These are phyloP conservation scores for Pseudonitzschia multistriata DNA, from an alignment of 108 stramenopile species.

Conservation along the genomic window DNA sequence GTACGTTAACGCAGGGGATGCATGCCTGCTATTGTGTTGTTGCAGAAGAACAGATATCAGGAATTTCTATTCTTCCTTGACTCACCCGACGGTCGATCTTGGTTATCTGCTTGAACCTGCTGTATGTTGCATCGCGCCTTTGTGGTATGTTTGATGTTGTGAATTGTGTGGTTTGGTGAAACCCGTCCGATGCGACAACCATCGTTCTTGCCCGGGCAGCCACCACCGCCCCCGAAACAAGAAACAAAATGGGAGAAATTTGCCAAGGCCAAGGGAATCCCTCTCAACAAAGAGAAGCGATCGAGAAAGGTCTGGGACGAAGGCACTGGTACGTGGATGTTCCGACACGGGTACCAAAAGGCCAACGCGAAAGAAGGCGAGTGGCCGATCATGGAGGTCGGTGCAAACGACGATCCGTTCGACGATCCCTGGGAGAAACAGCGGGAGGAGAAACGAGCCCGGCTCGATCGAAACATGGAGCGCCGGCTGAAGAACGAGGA, in stretches of 20 bases:
- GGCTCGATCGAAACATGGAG: constrained; percentile 69
- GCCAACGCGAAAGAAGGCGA: constrained; percentile 68
- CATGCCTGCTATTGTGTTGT: not conserved
- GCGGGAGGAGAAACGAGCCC: constrained; percentile 66
- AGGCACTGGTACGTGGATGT: constrained; percentile 80
- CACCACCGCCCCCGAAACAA: constrained; percentile 83
- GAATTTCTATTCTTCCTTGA: constrained; percentile 7
- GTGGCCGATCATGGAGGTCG: constrained; percentile 91
- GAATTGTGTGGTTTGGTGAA: too few relatives aligned
- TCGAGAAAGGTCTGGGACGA: constrained; percentile 91
- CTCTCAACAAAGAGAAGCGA: constrained; percentile 79
- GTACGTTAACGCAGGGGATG: constrained; percentile 36
- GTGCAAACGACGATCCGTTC: constrained; percentile 76
- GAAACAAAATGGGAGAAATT: constrained; percentile 91
- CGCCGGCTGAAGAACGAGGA: constrained; percentile 79
- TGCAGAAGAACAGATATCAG: not conserved
- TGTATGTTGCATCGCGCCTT: too few relatives aligned
- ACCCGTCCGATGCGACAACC: not conserved
- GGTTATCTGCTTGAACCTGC: too few relatives aligned
- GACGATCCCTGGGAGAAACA: constrained; percentile 83
- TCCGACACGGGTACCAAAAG: constrained; percentile 76
- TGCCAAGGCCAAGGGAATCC: constrained; percentile 79
- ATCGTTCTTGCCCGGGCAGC: constrained; percentile 35
- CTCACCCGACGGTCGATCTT: not conserved
- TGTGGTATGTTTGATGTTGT: too few relatives aligned